Evolutionary conservation across 1,284 basidiomycete species (phyloP).

Genomic region (Amylostereum chailletii): DNA sequence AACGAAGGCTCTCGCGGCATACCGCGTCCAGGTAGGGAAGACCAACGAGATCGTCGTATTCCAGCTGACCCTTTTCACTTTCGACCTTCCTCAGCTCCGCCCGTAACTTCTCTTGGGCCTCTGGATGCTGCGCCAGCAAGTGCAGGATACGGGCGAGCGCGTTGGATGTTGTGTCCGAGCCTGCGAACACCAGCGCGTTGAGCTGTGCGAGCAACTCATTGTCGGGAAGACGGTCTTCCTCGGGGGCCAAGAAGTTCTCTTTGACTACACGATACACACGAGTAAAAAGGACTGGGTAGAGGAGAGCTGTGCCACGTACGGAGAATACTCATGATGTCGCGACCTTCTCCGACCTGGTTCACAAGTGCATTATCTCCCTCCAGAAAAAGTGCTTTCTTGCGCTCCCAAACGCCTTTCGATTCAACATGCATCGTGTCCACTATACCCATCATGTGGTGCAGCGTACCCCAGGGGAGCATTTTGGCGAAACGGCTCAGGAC

Average conservation of each 20-base stretch:
- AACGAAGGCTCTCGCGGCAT: conserved; percentile 15
- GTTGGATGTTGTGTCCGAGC: conserved; percentile 15
- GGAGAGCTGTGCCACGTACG: neutral
- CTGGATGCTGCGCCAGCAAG: conserved; percentile 12
- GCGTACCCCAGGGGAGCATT: conserved; percentile 9
- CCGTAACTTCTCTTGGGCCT: conserved; percentile 15
- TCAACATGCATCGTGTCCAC: conserved; percentile 40
- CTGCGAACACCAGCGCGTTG: conserved; percentile 12
- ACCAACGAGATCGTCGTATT: conserved; percentile 13
- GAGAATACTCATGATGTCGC: conserved; percentile 3
- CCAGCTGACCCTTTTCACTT: conserved; percentile 7
- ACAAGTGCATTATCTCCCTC: conserved; percentile 22
- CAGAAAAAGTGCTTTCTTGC: conserved; percentile 24
- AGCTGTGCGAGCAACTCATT: conserved; percentile 20
- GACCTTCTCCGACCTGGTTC: conserved; percentile 6
- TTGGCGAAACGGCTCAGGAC: conserved; percentile 11
- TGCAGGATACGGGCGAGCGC: conserved; percentile 14
- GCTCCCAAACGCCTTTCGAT: conserved; percentile 30
- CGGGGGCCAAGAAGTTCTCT: conserved; percentile 18
- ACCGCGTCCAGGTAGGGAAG: conserved; percentile 18
- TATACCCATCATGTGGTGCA: conserved; percentile 19
- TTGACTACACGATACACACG: conserved; percentile 10
- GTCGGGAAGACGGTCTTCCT: conserved; percentile 13
- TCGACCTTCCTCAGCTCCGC: conserved; percentile 13
- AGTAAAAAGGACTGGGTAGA: too few species aligned